Conservation (phyloP, 352 stramenopile genomes). For the Phytophthora pistaciae region DNA sequence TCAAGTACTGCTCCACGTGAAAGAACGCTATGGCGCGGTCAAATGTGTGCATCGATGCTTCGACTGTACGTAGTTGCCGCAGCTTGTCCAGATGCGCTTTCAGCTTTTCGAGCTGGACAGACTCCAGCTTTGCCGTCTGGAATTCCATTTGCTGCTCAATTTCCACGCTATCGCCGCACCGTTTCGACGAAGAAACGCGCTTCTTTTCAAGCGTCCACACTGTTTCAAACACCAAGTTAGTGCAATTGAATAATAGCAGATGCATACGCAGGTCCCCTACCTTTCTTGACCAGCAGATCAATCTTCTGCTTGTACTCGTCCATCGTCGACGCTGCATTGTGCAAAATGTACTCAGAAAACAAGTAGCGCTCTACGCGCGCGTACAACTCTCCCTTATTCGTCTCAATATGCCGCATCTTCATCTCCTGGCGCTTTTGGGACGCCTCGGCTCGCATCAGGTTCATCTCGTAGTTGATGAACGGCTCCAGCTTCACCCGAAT, state of each 20-base stretch:
- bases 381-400: constrained; percentile 86
- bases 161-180: constrained; percentile 68
- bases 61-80: constrained; percentile 78
- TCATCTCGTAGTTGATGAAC: constrained; percentile 88
- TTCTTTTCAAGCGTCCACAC: constrained; percentile 74
- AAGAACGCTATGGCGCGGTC: constrained; percentile 85
- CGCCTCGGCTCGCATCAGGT: constrained; percentile 75
- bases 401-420: constrained; percentile 88
- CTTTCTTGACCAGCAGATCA: constrained; percentile 76
- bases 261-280: constrained; percentile 28
- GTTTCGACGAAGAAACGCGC: constrained; percentile 58
- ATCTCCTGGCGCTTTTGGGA: constrained; percentile 84
- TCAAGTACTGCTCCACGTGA: constrained; percentile 86
- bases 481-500: constrained; percentile 84
- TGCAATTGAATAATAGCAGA: background rate
- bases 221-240: constrained; percentile 12
- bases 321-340: constrained; percentile 64
- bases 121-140: constrained; percentile 80
- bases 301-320: constrained; percentile 74
- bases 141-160: constrained; percentile 68
- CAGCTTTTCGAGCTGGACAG: constrained; percentile 66
- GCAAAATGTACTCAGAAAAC: constrained; percentile 83
- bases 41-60: constrained; percentile 83
- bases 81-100: constrained; percentile 75
- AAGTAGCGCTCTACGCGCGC: constrained; percentile 76